Conservation (phyloP, 768 basidiomycete genomes). For the Xanthoconium purpureum region DNA sequence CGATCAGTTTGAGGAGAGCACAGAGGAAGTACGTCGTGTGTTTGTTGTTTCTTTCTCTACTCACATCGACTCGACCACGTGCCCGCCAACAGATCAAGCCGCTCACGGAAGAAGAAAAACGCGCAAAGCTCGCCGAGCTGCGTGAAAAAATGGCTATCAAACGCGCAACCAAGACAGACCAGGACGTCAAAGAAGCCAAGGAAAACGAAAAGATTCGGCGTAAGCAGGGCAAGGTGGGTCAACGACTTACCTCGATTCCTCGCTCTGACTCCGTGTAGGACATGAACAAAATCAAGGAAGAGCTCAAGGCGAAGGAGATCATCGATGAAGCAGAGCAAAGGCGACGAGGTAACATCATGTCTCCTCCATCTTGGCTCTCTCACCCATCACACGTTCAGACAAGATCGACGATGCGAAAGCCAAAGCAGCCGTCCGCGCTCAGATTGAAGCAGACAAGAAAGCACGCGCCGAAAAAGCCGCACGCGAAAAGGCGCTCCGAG, state of each 20-base stretch:
- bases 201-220: constrained; percentile 77
- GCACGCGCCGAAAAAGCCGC: constrained; percentile 86
- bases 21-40: constrained; percentile 66
- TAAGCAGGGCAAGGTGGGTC: constrained; percentile 75
- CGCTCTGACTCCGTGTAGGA: constrained; percentile 45
- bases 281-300: constrained; percentile 67
- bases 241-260: background rate
- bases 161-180: constrained; percentile 63
- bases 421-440: constrained; percentile 81
- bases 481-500: constrained; percentile 86
- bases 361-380: background rate
- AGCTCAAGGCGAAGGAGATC: constrained; percentile 72
- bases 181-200: constrained; percentile 70
- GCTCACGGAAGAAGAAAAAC: constrained; percentile 91
- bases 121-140: constrained; percentile 74
- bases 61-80: no score
- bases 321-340: constrained; percentile 81
- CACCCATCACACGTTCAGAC: constrained; percentile 45
- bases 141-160: constrained; percentile 78
- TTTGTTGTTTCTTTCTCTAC: background rate
- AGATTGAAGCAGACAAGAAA: constrained; percentile 92
- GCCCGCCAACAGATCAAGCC: constrained; percentile 57
- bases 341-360: constrained; percentile 55
- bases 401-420: constrained; percentile 89
- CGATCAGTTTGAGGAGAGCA: constrained; percentile 93